Evolutionary conservation across 2,329 filamentous ascomycete species (phyloP).

Genomic region (Zymoseptoria ardabiliae): DNA sequence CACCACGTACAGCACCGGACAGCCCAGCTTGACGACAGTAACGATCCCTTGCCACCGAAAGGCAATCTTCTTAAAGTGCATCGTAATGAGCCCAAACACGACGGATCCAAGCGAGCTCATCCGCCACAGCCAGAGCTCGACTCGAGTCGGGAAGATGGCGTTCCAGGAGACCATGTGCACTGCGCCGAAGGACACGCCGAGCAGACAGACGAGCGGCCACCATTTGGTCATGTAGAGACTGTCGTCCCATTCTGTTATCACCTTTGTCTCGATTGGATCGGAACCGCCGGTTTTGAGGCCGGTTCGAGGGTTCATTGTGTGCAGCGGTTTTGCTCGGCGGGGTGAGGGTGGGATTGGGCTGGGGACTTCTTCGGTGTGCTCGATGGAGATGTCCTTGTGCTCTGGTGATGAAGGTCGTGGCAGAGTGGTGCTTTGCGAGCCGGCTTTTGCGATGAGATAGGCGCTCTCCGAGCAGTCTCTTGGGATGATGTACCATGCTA

Average conservation of each 20-base stretch:
- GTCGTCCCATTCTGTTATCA: slow-evolving; percentile 21
- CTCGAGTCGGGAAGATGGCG: slow-evolving; percentile 24
- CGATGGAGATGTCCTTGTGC: neutral
- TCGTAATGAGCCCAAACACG: slow-evolving; percentile 20
- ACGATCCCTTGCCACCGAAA: slow-evolving; percentile 11
- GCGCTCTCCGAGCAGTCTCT: slow-evolving; percentile 3
- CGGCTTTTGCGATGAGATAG: slow-evolving; percentile 25
- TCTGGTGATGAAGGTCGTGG: slow-evolving; percentile 1
- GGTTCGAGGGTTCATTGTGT: neutral
- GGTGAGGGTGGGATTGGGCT: too few relatives aligned
- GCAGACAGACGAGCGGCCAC: slow-evolving; percentile 16
- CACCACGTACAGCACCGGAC: slow-evolving; percentile 7
- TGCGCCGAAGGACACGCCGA: slow-evolving; percentile 24
- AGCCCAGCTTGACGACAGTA: slow-evolving; percentile 11
- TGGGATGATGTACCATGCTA: slow-evolving; percentile 27
- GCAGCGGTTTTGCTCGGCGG: neutral
- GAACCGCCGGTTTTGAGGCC: neutral
- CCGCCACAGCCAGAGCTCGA: slow-evolving; percentile 29
- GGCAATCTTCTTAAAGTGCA: slow-evolving; percentile 15
- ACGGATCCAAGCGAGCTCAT: slow-evolving; percentile 23
- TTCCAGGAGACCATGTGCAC: slow-evolving; percentile 30
- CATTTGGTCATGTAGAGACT: slow-evolving; percentile 22
- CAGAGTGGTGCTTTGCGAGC: slow-evolving; percentile 17
- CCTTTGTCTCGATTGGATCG: slow-evolving; percentile 9
- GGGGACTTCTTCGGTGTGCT: neutral